Conservation (phyloP, 176 grass and related monocot genomes). For the Calamus simplicifolius region DNA sequence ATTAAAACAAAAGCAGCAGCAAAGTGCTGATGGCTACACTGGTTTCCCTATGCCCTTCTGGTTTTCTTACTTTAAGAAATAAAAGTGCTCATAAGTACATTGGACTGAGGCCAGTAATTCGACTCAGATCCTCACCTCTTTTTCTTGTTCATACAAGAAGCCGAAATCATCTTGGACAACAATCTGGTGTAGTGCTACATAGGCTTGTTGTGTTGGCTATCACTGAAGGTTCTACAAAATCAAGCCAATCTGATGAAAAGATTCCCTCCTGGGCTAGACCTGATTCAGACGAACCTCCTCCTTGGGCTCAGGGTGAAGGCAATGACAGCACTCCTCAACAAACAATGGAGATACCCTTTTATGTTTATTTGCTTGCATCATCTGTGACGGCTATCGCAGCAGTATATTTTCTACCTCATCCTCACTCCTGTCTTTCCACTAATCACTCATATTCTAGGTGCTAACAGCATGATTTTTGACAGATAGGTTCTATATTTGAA, state of each 20-base stretch:
- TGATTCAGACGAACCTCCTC: constrained; percentile 66
- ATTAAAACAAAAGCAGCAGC: neutral
- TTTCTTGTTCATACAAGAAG: constrained; percentile 1
- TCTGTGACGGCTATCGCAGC: constrained; percentile 81
- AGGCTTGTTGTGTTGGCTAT: constrained; percentile 29
- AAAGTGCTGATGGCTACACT: constrained; percentile 28
- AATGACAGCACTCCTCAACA: constrained; percentile 13
- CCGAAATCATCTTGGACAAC: neutral
- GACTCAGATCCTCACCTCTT: neutral
- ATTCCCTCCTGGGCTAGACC: constrained; percentile 70
- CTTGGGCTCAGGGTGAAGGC: constrained; percentile 52
- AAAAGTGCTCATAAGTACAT: constrained; percentile 7
- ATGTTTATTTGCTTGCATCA: constrained; percentile 79
- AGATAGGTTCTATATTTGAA: constrained; percentile 95
- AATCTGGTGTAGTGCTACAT: neutral
- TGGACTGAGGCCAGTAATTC: constrained; percentile 9
- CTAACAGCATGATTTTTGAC: neutral
- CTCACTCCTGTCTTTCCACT: neutral
- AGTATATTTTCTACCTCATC: constrained; percentile 25
- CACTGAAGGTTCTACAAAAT: constrained; percentile 44
- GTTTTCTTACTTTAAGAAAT: neutral
- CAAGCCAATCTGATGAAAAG: constrained; percentile 58
- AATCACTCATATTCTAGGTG: neutral
- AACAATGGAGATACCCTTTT: constrained; percentile 44
- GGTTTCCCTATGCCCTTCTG: constrained; percentile 16